Evolutionary conservation across 1,284 basidiomycete species (phyloP).

Genomic region (Sporisorium scitamineum): DNA sequence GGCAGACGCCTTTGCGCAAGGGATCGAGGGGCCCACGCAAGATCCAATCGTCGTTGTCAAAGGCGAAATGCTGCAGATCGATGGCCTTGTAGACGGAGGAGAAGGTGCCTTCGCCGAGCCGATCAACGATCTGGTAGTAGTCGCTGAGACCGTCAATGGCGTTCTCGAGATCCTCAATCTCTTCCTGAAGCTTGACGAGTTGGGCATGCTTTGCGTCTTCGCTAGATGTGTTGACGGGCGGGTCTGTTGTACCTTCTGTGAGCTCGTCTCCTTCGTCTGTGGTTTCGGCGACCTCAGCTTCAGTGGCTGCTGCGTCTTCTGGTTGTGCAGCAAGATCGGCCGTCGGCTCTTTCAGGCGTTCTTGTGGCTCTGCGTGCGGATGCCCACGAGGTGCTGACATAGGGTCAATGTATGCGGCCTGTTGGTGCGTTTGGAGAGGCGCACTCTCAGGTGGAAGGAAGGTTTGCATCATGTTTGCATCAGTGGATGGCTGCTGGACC

Average conservation of each 20-base stretch:
- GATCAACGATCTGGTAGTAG: slow-evolving; percentile 86
- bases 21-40: slow-evolving; percentile 40
- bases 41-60: slow-evolving; percentile 83
- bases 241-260: slow-evolving; percentile 22
- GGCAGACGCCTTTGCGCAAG: slow-evolving; percentile 71
- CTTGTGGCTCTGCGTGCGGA: not conserved
- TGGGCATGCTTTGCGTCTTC: slow-evolving; percentile 36
- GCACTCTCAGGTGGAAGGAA: slow-evolving; percentile 4
- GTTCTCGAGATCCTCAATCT: slow-evolving; percentile 75
- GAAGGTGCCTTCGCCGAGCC: slow-evolving; percentile 95
- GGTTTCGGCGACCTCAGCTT: slow-evolving; percentile 9
- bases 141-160: slow-evolving; percentile 77
- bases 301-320: slow-evolving; percentile 3
- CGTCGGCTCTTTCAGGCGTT: not conserved
- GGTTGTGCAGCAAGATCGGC: not conserved
- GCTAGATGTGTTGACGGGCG: slow-evolving; percentile 33
- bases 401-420: slow-evolving; percentile 12
- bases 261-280: slow-evolving; percentile 27
- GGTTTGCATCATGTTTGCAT: slow-evolving; percentile 4
- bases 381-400: not conserved
- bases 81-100: slow-evolving; percentile 98
- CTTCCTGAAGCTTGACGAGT: slow-evolving; percentile 57
- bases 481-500: not conserved
- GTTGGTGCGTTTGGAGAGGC: not conserved
- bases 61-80: slow-evolving; percentile 81